phyloP scores from a whole-genome alignment of 352 stramenopile genomes.

The Phytophthora sp. region DNA sequence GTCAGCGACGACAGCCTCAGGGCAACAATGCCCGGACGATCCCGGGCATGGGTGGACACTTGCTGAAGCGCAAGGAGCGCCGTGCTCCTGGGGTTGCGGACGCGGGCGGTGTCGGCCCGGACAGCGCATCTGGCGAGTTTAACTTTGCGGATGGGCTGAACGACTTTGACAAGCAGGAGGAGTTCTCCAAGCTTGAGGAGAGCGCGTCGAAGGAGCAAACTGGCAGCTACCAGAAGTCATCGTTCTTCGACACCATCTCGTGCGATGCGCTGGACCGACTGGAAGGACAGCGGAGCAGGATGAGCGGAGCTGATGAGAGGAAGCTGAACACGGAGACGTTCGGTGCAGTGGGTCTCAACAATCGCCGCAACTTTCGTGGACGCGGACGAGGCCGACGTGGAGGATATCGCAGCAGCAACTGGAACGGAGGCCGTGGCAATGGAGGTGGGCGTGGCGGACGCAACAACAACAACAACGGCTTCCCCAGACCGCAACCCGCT shows the following conservation, averaged over 20 bases:
- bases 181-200: constrained; percentile 75
- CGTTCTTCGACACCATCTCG: constrained; percentile 92
- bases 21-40: constrained; percentile 56
- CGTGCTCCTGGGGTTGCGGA: constrained; percentile 49
- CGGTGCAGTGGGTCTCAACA: constrained; percentile 84
- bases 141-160: constrained; percentile 71
- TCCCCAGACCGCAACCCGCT: constrained; percentile 29
- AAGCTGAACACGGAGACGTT: constrained; percentile 92
- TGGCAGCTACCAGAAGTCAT: constrained; percentile 88
- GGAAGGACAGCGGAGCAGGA: constrained; percentile 69
- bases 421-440: constrained; percentile 41
- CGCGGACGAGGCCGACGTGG: constrained; percentile 55
- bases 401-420: constrained; percentile 41
- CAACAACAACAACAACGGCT: constrained; percentile 32
- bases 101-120: constrained; percentile 10
- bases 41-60: constrained; percentile 80
- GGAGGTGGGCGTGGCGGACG: constrained; percentile 33
- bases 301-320: constrained; percentile 79
- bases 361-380: constrained; percentile 80
- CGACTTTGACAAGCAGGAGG: constrained; percentile 82
- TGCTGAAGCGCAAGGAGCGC: constrained; percentile 83
- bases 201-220: constrained; percentile 45
- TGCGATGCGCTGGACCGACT: constrained; percentile 87
- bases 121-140: constrained; percentile 59
- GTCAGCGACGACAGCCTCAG: constrained; percentile 26